Percentiles rank a stretch among this genome's conserved stretches.
phyloP scores from a whole-genome alignment of 768 basidiomycete species.

The Daedaleopsis nitida region DNA sequence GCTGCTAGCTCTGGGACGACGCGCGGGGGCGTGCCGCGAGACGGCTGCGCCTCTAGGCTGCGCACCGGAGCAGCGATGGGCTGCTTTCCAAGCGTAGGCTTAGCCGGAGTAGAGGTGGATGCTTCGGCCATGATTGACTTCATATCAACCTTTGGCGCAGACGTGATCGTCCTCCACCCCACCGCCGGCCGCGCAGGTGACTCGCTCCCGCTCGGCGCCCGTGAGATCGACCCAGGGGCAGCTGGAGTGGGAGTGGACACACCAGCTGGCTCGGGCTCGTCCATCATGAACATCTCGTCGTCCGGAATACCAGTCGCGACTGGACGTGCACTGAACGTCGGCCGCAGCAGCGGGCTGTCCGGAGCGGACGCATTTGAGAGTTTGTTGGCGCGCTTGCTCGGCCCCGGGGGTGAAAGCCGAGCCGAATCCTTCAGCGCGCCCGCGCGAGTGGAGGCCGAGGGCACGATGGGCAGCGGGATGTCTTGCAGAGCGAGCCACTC shows the following conservation, averaged over 20 bases:
- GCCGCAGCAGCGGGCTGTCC: conserved; percentile 29
- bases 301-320: conserved; percentile 26
- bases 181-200: conserved; percentile 16
- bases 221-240: conserved; percentile 2
- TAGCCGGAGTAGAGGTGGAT: conserved; percentile 32
- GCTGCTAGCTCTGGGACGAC: neutral
- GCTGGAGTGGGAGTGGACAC: conserved; percentile 10
- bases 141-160: conserved; percentile 75
- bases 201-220: conserved; percentile 8
- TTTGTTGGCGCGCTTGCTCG: conserved; percentile 16
- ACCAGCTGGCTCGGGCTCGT: conserved; percentile 57
- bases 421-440: conserved; percentile 28
- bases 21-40: conserved; percentile 9
- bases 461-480: conserved; percentile 58
- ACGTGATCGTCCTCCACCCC: conserved; percentile 37
- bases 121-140: conserved; percentile 86
- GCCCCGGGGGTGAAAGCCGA: conserved; percentile 35
- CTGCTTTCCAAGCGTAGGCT: neutral
- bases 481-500: conserved; percentile 77
- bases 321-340: conserved; percentile 24
- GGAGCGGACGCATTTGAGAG: conserved; percentile 30
- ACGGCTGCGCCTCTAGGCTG: neutral
- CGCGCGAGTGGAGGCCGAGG: conserved; percentile 17
- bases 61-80: neutral
- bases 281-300: conserved; percentile 85